Evolutionary conservation across 345 rosid genomes (phyloP).

Genomic region (Eucalyptus curtisii): DNA sequence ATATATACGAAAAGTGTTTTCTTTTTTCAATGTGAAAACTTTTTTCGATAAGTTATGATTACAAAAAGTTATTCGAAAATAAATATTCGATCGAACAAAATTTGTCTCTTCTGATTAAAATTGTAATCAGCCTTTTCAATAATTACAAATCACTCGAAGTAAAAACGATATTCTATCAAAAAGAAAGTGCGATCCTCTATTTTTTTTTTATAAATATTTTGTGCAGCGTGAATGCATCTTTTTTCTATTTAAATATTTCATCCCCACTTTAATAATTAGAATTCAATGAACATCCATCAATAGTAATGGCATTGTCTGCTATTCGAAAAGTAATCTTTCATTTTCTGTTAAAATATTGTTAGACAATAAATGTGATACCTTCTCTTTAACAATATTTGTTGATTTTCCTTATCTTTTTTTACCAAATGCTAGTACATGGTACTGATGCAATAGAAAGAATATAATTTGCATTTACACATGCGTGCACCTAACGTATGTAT

Average conservation of each 20-base stretch:
- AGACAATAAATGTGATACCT: too few relatives aligned
- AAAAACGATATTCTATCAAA: neutral
- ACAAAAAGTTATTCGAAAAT: too few relatives aligned
- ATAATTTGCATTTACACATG: neutral
- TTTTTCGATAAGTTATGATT: neutral
- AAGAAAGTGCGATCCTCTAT: neutral
- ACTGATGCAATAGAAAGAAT: neutral
- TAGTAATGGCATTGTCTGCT: neutral
- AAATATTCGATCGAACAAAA: too few relatives aligned
- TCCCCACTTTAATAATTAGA: neutral
- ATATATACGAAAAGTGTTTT: too few relatives aligned
- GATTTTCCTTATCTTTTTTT: too few relatives aligned
- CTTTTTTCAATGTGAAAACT: too few relatives aligned
- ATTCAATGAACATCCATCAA: neutral
- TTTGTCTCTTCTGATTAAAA: neutral
- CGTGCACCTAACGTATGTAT: neutral
- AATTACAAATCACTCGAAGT: neutral
- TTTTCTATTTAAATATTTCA: neutral
- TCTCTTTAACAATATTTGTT: too few relatives aligned
- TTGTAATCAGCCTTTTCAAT: neutral
- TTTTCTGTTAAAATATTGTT: too few relatives aligned
- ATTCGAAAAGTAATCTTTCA: neutral
- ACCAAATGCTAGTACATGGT: neutral
- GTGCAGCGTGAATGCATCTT: neutral
- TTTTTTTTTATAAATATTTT: too few relatives aligned